Percentiles rank a stretch among this genome's conserved stretches.
Evolutionary conservation across 73 alveolate genomes (phyloP).

Genomic region (Paramecium sexaurelia): DNA sequence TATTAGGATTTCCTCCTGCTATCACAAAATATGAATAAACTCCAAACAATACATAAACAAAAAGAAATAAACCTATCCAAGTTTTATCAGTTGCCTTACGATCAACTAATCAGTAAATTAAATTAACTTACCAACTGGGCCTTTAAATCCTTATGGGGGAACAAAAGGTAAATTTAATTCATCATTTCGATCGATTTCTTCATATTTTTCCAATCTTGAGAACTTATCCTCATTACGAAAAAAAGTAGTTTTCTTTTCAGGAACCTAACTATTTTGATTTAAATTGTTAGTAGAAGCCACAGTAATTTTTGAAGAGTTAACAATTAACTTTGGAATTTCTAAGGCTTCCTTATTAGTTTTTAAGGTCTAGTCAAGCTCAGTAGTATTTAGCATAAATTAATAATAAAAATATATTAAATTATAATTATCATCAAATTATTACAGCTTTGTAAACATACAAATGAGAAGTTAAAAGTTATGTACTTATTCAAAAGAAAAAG

Average conservation of each 20-base stretch:
- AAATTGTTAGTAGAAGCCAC: conserved; percentile 27
- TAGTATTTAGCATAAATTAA: conserved; percentile 22
- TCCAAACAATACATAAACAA: conserved; percentile 21
- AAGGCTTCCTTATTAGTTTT: not conserved
- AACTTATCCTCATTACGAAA: conserved; percentile 50
- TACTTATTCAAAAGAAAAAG: not conserved
- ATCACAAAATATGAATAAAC: conserved; percentile 44
- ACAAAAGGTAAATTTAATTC: conserved; percentile 43
- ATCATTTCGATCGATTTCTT: conserved; percentile 61
- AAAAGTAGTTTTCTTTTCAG: conserved; percentile 31
- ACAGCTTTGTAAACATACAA: not conserved
- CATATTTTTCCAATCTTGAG: conserved; percentile 61
- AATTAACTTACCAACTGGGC: conserved; percentile 52
- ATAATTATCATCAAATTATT: not conserved
- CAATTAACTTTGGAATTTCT: not conserved
- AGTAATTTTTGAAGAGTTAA: not conserved
- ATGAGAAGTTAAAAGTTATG: not conserved
- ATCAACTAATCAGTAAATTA: conserved; percentile 24
- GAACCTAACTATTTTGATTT: not conserved
- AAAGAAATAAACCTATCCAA: conserved; percentile 34
- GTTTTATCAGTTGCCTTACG: conserved; percentile 55
- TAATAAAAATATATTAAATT: not conserved
- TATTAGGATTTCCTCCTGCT: conserved; percentile 58
- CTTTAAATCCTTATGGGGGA: conserved; percentile 67
- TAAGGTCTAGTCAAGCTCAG: conserved; percentile 42